Percentiles rank a stretch among this genome's conserved stretches.
Evolutionary conservation across 2,329 filamentous ascomycete species (phyloP).

Genomic region (Monilinia fructigena): DNA sequence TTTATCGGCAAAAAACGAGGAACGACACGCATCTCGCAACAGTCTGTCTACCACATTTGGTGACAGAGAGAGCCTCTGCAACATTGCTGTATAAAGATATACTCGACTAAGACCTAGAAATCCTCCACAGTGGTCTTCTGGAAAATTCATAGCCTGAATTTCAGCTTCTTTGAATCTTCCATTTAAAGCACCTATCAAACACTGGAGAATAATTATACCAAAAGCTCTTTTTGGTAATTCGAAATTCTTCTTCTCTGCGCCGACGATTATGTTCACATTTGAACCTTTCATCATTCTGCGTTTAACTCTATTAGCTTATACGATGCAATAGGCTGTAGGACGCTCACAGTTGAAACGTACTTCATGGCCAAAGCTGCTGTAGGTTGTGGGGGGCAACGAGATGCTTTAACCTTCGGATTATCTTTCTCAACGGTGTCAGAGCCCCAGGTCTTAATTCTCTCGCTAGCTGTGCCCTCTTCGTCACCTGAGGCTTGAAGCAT

Average conservation of each 20-base stretch:
- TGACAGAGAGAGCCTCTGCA: background rate
- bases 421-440: background rate
- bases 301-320: background rate
- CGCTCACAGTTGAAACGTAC: background rate
- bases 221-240: no score
- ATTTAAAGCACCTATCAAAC: no score
- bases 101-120: no score
- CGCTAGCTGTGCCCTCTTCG: background rate
- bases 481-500: background rate
- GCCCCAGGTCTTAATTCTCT: background rate
- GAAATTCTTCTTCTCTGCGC: no score
- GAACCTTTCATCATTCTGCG: slow-evolving; percentile 13
- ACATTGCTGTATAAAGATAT: no score
- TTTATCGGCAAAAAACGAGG: background rate
- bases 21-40: background rate
- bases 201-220: no score
- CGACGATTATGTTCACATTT: slow-evolving; percentile 20
- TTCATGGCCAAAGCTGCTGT: background rate
- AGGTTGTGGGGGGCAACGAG: background rate
- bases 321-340: no score
- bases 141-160: no score
- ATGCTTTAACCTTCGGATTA: background rate
- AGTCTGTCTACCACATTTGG: no score
- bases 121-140: no score
- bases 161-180: no score